A percentile compares a stretch with the other conserved stretches of the same genome.
Evolutionary conservation across 1,284 basidiomycete species (phyloP).

Genomic region (Butyriboletus appendiculatus): DNA sequence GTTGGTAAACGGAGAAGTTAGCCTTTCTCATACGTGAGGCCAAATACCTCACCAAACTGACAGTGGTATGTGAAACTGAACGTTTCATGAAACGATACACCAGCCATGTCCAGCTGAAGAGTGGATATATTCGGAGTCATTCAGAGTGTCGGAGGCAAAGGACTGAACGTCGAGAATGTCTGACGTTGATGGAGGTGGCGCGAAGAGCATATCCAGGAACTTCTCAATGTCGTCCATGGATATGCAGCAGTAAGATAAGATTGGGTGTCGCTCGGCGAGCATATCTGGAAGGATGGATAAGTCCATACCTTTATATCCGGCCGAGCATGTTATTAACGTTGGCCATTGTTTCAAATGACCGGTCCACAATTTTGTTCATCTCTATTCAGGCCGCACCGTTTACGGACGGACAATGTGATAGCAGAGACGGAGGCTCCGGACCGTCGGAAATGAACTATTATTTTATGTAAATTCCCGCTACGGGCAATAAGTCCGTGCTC

Average conservation of each 20-base stretch:
- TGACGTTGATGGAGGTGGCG: background rate
- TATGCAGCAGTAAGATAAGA: background rate
- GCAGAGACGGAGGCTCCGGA: no score
- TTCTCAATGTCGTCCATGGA: conserved; percentile 17
- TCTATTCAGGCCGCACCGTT: conserved; percentile 5
- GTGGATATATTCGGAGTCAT: conserved; percentile 1
- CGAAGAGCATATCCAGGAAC: background rate
- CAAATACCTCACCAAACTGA: background rate
- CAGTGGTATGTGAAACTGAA: background rate
- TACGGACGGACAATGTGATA: conserved; percentile 4
- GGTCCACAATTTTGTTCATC: no score
- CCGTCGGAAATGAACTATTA: no score
- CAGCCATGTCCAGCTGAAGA: background rate
- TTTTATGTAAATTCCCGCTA: no score
- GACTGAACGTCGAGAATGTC: background rate
- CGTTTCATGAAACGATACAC: conserved; percentile 11
- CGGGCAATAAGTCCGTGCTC: no score
- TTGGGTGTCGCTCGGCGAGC: background rate
- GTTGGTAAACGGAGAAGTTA: conserved; percentile 1
- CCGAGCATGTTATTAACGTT: background rate
- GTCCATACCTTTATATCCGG: background rate
- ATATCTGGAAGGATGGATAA: background rate
- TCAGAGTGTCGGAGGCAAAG: background rate
- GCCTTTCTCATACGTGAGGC: background rate
- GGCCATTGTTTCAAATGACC: background rate